Conservation (phyloP, 176 grass and related monocot species). For the Triticum urartu region DNA sequence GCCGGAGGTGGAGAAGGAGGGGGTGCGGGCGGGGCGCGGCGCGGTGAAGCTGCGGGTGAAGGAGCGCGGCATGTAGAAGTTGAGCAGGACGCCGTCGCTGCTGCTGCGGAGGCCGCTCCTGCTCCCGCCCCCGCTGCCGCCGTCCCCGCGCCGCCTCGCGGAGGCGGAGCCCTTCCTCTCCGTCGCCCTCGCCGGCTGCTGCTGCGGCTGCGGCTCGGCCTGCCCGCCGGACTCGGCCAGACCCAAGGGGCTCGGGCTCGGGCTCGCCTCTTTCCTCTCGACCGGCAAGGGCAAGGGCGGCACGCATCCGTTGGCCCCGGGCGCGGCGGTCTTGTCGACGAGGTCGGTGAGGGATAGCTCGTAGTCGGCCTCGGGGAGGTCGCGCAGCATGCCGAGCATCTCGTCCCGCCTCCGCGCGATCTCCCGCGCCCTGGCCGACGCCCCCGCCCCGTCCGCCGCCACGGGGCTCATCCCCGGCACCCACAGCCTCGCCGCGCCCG, state of each 20-base stretch:
- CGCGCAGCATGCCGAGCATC: slow-evolving; percentile 71
- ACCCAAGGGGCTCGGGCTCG: not conserved
- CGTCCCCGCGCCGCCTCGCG: slow-evolving; percentile 30
- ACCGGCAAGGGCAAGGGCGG: too few species aligned
- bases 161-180: slow-evolving; percentile 26
- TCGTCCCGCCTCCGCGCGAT: slow-evolving; percentile 68
- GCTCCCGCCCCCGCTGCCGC: slow-evolving; percentile 18
- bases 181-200: not conserved
- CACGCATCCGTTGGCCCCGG: too few species aligned
- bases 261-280: not conserved
- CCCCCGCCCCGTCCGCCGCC: not conserved
- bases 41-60: slow-evolving; percentile 79
- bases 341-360: slow-evolving; percentile 91
- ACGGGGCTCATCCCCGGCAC: slow-evolving; percentile 42
- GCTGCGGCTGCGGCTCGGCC: not conserved
- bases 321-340: slow-evolving; percentile 39
- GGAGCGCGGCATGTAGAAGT: slow-evolving; percentile 72
- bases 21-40: slow-evolving; percentile 34
- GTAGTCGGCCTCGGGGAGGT: slow-evolving; percentile 68
- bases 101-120: slow-evolving; percentile 55
- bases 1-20: not conserved
- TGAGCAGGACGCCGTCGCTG: slow-evolving; percentile 88
- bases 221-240: not conserved
- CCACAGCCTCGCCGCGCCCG: slow-evolving; percentile 33
- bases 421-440: slow-evolving; percentile 57